phyloP scores from a whole-genome alignment of 768 basidiomycete genomes.

The Trametes meyenii region DNA sequence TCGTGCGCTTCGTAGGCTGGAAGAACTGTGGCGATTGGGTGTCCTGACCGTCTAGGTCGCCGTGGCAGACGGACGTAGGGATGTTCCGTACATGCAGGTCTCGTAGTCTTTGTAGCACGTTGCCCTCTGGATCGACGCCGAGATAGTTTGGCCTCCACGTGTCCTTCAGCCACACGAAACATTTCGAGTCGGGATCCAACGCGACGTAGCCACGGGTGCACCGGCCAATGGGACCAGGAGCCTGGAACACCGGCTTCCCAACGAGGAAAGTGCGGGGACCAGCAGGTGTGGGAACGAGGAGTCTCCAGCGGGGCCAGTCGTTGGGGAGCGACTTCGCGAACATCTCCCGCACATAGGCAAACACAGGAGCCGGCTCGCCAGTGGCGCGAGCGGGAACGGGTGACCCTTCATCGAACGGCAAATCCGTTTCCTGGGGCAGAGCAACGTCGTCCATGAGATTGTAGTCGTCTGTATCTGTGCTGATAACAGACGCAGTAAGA shows the following conservation, averaged over 20 bases:
- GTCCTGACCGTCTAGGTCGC: not conserved
- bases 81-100: not conserved
- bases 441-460: not conserved
- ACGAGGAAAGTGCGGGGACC: not conserved
- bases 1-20: not conserved
- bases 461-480: not conserved
- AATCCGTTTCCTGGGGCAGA: not conserved
- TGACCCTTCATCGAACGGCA: not conserved
- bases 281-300: not conserved
- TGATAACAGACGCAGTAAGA: not conserved
- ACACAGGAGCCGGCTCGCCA: not conserved
- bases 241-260: not conserved
- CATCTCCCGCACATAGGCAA: not conserved
- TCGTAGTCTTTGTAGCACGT: not conserved
- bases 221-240: not conserved
- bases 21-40: not conserved
- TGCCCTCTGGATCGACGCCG: not conserved
- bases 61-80: conserved; percentile 11
- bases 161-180: conserved; percentile 15
- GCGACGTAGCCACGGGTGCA: conserved; percentile 14
- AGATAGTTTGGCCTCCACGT: not conserved
- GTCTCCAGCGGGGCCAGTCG: not conserved
- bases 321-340: conserved; percentile 1
- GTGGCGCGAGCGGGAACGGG: not conserved
- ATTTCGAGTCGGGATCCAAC: not conserved